Conservation (phyloP, 2,329 filamentous ascomycete species). For the Lachnellula suecica region DNA sequence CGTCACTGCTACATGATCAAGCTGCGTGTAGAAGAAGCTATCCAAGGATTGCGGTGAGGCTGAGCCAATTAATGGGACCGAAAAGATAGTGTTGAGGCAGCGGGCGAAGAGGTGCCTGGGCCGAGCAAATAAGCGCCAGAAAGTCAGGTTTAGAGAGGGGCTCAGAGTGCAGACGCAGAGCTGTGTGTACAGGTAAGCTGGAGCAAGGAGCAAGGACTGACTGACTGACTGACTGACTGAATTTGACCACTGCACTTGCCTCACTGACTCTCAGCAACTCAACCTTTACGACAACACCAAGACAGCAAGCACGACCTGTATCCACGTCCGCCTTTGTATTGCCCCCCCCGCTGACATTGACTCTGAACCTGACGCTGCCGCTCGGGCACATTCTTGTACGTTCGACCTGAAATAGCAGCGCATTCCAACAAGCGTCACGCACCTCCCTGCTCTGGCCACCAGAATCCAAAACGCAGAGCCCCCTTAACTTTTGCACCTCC, state of each 20-base stretch:
- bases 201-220: neutral
- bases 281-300: neutral
- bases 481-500: slow-evolving; percentile 8
- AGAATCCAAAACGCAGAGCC: slow-evolving; percentile 8
- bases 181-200: neutral
- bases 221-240: neutral
- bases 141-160: slow-evolving; percentile 2
- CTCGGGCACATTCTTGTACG: slow-evolving; percentile 2
- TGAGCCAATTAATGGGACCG: neutral
- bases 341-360: neutral
- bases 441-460: neutral
- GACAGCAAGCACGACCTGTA: neutral
- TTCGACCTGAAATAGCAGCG: neutral
- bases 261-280: neutral
- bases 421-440: slow-evolving; percentile 9
- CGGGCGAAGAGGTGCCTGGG: neutral
- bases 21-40: neutral
- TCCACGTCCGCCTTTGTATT: neutral
- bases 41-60: neutral
- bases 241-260: neutral
- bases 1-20: neutral
- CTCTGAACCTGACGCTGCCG: neutral
- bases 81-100: slow-evolving; percentile 6
- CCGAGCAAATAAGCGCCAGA: slow-evolving; percentile 15
- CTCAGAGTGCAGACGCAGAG: neutral